Base-by-base conservation (phyloP, 2,329 filamentous ascomycete genomes). In the Mycosphaerella sp. region DNA sequence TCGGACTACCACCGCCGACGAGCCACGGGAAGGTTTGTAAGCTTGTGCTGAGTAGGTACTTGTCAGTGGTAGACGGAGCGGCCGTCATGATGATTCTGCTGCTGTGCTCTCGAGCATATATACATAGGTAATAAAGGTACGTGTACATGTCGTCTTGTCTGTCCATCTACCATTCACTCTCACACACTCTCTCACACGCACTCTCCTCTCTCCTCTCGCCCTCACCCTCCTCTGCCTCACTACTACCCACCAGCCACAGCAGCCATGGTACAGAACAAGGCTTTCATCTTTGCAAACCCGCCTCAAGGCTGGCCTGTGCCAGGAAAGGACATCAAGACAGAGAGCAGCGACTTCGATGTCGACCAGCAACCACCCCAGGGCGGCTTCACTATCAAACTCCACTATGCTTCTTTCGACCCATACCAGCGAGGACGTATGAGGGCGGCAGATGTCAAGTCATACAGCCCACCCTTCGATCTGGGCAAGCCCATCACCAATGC, bases 391-490 rank as follows among this genome's bases (percentile, higher is more conserved):
- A 73, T 85, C 60, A 81, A 89, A 73, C 80, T 86, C 63, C 79
- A 85, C 65, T 89, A 86, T 70, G 77, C 83, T 60, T 91, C 87
- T 40, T 86, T 86, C 73, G 89, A 95, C 71, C 89, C 89, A 1
- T 95, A 95, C 75, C 82, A 87, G 76, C 86, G 90, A 54, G 86
- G 86, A 57, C 81, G 82, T 62, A 91, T 95, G 86, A 84, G 88
- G 45, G 72, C 77, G 45, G 67, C 86, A 23, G 69, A 75, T 36
- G 64, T 73, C 67, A 82, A 86, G 73, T 86, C 73, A 89, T 86
- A 8, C 93, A 90, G 75, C 69, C 76, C 84, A 1, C 71, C 85
- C 2, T 89, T 83, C 66, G 68, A 76, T 12, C 70, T 87, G 45
- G 77, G 78, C 67, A 72, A 80, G 62, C 81, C 87, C 59, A 80